Base-by-base conservation (phyloP, 2,329 filamentous ascomycete species). In the Didymellaceae sp. region DNA sequence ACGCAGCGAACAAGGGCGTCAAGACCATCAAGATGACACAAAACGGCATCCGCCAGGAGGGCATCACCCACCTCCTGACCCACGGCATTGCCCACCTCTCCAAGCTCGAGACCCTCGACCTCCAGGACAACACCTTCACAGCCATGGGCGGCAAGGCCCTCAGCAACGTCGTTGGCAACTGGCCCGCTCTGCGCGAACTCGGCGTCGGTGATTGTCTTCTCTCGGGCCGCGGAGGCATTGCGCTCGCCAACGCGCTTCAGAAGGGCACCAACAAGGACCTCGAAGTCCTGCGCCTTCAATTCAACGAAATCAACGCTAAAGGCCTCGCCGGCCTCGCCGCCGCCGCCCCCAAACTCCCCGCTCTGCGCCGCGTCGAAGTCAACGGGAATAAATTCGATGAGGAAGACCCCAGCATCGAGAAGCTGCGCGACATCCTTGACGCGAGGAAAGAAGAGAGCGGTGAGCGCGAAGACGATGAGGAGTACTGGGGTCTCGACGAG, bases 111-210 rank as follows among this genome's bases (percentile, higher is more conserved):
- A 83, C 91, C 11, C 78, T 99, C 44, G 94, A 99, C 77, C 79
- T 99, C 55, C 93, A 99, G 74, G 94, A 99, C 77, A 99, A 99
- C 77, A 97, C 94, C 0, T 97, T 97, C 73, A 97, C 93, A 8
- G 74, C 87, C 30, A 80, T 82, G 56, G 94, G 92, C 18, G 90
- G 90, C 22, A 87, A 81, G 63, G 90, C 91, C 9, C 81, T 99
- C 44, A 87, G 90, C 30, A 83, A 82, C 60, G 90, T 91, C 5
- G 81, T 93, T 17, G 80, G 83, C 1, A 82, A 81, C 50, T 99
- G 93, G 93, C 74, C 82, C 0, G 78, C 84, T 30, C 79, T 99
- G 38, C 81, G 84, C 59, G 94, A 97, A 74, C 82, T 99, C 11
- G 92, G 90, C 30, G 84, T 97, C 10, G 90, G 91, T 33, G 94